Evolutionary conservation across 2,329 filamentous ascomycete genomes (phyloP).

Genomic region (Xylaria sp.): DNA sequence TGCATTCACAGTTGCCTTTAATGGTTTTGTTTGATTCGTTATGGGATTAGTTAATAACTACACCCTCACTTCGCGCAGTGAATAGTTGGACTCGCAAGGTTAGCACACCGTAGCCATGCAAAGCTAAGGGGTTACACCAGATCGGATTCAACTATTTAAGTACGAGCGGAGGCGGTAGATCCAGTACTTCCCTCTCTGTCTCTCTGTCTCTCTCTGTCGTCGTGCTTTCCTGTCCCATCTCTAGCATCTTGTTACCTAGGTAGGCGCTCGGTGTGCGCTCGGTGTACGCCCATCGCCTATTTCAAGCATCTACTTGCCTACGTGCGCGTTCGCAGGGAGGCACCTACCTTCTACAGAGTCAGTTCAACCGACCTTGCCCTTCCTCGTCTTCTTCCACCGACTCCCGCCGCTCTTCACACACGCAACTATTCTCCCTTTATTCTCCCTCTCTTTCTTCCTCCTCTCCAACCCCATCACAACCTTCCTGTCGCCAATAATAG

Average conservation of each 20-base stretch:
- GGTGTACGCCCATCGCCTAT: too few relatives aligned
- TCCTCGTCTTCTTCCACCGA: background rate
- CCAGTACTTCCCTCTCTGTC: background rate
- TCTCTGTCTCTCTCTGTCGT: background rate
- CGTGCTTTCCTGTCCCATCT: constrained; percentile 6
- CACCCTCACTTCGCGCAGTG: background rate
- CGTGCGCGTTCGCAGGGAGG: background rate
- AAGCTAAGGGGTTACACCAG: background rate
- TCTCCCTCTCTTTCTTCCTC: background rate
- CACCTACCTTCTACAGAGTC: background rate
- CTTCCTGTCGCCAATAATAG: background rate
- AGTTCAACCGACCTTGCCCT: background rate
- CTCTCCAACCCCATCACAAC: background rate
- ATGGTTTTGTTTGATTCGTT: background rate
- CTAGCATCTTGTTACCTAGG: background rate
- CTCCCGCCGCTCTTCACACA: background rate
- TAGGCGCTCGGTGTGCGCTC: background rate
- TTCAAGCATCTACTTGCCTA: too few relatives aligned
- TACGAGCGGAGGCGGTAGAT: too few relatives aligned
- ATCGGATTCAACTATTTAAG: too few relatives aligned
- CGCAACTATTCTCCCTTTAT: background rate
- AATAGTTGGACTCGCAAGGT: background rate
- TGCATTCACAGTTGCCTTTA: background rate
- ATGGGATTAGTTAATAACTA: background rate
- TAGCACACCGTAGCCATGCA: background rate